Base-by-base conservation (phyloP, 768 basidiomycete genomes). In the Polyporus arcularius region DNA sequence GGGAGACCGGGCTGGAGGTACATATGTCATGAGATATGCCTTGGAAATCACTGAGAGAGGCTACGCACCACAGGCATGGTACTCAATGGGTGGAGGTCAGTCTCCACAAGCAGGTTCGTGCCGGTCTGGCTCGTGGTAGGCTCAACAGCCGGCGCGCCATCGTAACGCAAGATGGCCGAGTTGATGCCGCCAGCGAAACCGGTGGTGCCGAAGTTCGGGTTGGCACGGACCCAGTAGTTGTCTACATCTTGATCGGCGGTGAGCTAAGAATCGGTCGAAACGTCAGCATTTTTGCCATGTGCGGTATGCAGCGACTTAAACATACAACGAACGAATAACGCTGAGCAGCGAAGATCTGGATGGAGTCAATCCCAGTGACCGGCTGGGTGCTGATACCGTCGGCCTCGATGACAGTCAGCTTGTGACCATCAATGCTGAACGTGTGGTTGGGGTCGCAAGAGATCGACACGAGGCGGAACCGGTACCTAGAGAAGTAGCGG, bases 181-280 rank as follows among this genome's bases (percentile, higher is more conserved):
- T 81, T 84, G 61, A 78, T 73, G 7, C 77, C 78, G n/a, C 68
- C 72, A 38, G 66, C 48, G 60, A 79, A 72, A 4, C 62, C 62
- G 14, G 32, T 52, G 21, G 56, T 62, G 2, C 61, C 69, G 66
- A 52, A 72, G 72, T 51, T 70, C 57, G 16, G 77, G 71, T 75
- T 71, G 0, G 82, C 74, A n/a, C 82, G 80, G 53, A 85, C 72
- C 83, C 83, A 87, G 67, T 86, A 87, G 65, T 84, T 87, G 4
- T 70, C 75, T 26, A 80, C 66, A 0, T 75, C 61, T 54, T 84
- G 78, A 61, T 75, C 75, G 12, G 80, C 80, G 10, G 63, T 49
- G 40, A 67, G 58, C 67, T 68, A 39, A 15, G 28, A 47, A 35
- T 6, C 35, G 35, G 35, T 35, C 35, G 35, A 54, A 2, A 45